Evolutionary conservation across 2,329 filamentous ascomycete genomes (phyloP), one percentile per base, ranked within the genome.

Genomic region (Arthroderma uncinatum): DNA sequence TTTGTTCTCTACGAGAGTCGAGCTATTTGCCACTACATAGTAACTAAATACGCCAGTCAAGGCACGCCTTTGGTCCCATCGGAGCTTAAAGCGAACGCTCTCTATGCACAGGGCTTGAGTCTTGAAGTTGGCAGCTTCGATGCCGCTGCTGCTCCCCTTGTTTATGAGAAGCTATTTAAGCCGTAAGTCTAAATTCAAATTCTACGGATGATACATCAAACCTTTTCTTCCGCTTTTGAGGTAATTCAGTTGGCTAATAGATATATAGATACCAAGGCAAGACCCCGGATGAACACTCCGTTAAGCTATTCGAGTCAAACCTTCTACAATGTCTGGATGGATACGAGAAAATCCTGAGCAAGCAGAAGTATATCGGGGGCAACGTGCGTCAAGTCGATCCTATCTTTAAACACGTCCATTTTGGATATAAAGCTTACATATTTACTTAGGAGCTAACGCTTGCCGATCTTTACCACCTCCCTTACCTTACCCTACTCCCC

Each of bases 301-400:
- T 40, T 9, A 30, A 50, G 25, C 16, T 44, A 21, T 19, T 14
- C 21, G 40, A 52, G 30, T 42, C 53, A 6, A 50, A 54, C 7
- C 59, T 60, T n/a, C 30, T 54, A 9, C 23, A 28, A 12, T 56
- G 33, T 36, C 42, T 60, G 5, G 59, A 58, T 39, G 59, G 58
- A 23, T 60, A 60, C 42, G 59, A 60, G 30, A 54, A 25, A 16
- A 60, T 60, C 16, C 36, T 60, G 10, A 58, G 54, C 48, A 57
- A 60, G 34, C 57, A 60, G 42, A 60, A 60, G 30, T 60, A 58
- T 21, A 56, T 60, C 40, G 57, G 56, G 16, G 59, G 59, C 9
- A 30, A 60, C 44, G 59, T 60, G 34, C 25, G 59, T 39, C 36
- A 23, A 23, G 14, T 19, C 16, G 14, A 19, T 9, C 54, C 30